A percentile compares a stretch with the other conserved stretches of the same genome.
phyloP scores from a whole-genome alignment of 345 rosid genomes.

The Citrus maxima region DNA sequence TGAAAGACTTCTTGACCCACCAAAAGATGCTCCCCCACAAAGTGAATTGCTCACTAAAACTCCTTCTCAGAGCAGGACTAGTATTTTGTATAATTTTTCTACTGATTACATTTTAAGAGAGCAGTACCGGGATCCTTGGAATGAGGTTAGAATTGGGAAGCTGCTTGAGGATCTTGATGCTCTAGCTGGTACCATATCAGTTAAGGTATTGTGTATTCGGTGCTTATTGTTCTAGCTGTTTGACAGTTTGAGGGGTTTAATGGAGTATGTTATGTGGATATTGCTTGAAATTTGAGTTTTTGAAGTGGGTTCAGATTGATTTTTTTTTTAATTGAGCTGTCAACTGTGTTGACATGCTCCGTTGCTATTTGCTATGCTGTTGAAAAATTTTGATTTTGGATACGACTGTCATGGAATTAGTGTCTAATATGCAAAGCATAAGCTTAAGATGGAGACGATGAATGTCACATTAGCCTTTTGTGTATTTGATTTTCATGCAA shows the following conservation, averaged over 20 bases:
- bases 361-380: not conserved
- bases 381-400: not conserved
- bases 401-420: not conserved
- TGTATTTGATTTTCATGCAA: not conserved
- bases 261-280: not conserved
- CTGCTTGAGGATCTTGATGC: conserved; percentile 94
- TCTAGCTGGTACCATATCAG: conserved; percentile 85
- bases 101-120: conserved; percentile 64
- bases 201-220: conserved; percentile 46
- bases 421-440: not conserved
- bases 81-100: conserved; percentile 63
- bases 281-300: conserved; percentile 2
- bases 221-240: not conserved
- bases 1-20: conserved; percentile 73
- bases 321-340: not conserved
- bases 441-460: not conserved
- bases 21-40: conserved; percentile 81
- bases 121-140: conserved; percentile 91
- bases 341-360: not conserved
- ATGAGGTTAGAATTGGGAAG: conserved; percentile 82
- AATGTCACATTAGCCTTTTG: not conserved
- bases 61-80: conserved; percentile 67
- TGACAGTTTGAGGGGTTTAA: not conserved
- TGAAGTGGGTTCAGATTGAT: conserved; percentile 13
- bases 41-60: conserved; percentile 57